These are phyloP conservation scores for Phytophthora ohioensis DNA, from an alignment of 352 stramenopile species.

Conservation along the genomic window DNA sequence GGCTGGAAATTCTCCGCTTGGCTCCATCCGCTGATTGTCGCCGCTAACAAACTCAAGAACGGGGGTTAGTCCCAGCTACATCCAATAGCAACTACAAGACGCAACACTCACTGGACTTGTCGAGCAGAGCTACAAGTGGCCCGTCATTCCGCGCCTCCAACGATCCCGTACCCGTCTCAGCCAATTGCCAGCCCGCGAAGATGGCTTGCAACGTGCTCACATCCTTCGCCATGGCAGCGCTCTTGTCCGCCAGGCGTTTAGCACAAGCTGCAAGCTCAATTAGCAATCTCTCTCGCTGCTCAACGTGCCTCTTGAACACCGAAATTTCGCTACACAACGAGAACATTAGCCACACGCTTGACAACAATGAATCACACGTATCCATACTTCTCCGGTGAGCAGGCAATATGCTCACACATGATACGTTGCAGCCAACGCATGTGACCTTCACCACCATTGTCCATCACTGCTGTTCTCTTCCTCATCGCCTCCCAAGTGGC, in stretches of 20 bases:
- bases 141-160: slow-evolving; percentile 33
- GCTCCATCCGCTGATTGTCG: slow-evolving; percentile 54
- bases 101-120: slow-evolving; percentile 53
- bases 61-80: slow-evolving; percentile 1
- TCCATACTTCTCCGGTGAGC: slow-evolving; percentile 51
- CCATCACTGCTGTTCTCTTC: slow-evolving; percentile 60
- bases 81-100: neutral
- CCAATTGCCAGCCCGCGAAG: slow-evolving; percentile 66
- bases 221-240: slow-evolving; percentile 62
- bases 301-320: slow-evolving; percentile 65
- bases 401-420: slow-evolving; percentile 38
- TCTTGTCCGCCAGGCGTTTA: slow-evolving; percentile 75
- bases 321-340: slow-evolving; percentile 45
- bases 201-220: slow-evolving; percentile 54
- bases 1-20: slow-evolving; percentile 60
- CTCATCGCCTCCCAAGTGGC: slow-evolving; percentile 66
- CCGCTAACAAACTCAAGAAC: slow-evolving; percentile 33
- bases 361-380: neutral
- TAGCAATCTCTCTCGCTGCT: slow-evolving; percentile 63
- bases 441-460: slow-evolving; percentile 68
- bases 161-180: slow-evolving; percentile 39
- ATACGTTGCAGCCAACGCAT: slow-evolving; percentile 77
- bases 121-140: slow-evolving; percentile 49
- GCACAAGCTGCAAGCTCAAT: slow-evolving; percentile 54
- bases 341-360: neutral